Evolutionary conservation across 2,329 filamentous ascomycete species (phyloP).

Genomic region (Paraconiothyrium sp.): DNA sequence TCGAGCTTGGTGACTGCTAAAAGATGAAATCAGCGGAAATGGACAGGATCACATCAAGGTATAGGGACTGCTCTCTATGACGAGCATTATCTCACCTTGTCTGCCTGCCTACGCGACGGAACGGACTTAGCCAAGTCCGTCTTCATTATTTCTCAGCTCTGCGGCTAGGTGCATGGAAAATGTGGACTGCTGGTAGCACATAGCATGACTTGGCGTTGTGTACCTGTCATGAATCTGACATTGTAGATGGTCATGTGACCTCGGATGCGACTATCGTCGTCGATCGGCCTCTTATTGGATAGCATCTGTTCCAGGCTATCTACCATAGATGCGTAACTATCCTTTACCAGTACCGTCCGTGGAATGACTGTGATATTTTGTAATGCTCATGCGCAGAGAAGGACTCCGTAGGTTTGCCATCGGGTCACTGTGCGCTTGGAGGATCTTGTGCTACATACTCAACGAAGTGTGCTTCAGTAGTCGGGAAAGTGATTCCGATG

Average conservation of each 20-base stretch:
- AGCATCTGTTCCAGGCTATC: background rate
- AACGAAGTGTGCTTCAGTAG: background rate
- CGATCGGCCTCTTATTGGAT: background rate
- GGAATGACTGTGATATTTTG: background rate
- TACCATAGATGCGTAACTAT: background rate
- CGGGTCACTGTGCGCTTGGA: no score
- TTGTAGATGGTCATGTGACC: background rate
- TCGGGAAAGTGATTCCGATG: background rate
- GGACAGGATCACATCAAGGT: constrained; percentile 6
- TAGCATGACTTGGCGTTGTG: constrained; percentile 10
- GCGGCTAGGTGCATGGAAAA: background rate
- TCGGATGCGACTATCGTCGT: background rate
- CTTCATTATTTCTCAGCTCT: constrained; percentile 3
- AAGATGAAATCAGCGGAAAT: background rate
- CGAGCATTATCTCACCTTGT: background rate
- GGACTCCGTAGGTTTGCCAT: background rate
- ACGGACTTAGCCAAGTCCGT: constrained; percentile 14
- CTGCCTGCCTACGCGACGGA: constrained; percentile 5
- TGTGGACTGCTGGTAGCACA: constrained; percentile 4
- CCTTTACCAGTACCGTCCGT: background rate
- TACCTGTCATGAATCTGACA: constrained; percentile 12
- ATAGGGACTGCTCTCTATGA: constrained; percentile 3
- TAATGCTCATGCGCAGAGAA: background rate
- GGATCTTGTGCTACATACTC: no score
- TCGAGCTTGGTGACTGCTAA: background rate